phyloP scores from a whole-genome alignment of 1,284 basidiomycete genomes.

The Volvariella surrecta region DNA sequence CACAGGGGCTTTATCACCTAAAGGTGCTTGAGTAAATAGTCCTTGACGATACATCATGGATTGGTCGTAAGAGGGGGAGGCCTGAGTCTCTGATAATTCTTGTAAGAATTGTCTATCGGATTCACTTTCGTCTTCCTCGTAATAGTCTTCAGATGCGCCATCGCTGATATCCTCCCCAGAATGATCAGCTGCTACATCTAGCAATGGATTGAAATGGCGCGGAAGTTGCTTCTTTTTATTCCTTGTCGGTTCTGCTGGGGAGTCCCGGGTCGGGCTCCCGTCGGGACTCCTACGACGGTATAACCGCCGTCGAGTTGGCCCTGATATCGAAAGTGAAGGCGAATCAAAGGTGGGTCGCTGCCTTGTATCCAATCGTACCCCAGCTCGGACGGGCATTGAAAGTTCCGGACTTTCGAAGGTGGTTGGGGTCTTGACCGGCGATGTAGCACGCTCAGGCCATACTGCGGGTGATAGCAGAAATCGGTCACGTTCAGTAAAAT shows the following conservation, averaged over 20 bases:
- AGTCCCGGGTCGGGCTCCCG: slow-evolving; percentile 10
- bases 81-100: slow-evolving; percentile 62
- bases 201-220: slow-evolving; percentile 39
- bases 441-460: too few relatives aligned
- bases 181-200: slow-evolving; percentile 64
- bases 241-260: slow-evolving; percentile 4
- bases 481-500: too few relatives aligned
- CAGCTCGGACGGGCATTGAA: too few relatives aligned
- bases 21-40: slow-evolving; percentile 59
- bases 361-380: too few relatives aligned
- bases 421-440: too few relatives aligned
- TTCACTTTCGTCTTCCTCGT: slow-evolving; percentile 57
- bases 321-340: neutral
- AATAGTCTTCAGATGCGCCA: slow-evolving; percentile 43
- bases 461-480: too few relatives aligned
- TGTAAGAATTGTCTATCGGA: slow-evolving; percentile 64
- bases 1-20: slow-evolving; percentile 31
- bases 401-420: too few relatives aligned
- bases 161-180: slow-evolving; percentile 73
- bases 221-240: slow-evolving; percentile 26
- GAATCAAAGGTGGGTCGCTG: neutral
- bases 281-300: too few relatives aligned
- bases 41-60: slow-evolving; percentile 56
- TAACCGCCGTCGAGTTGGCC: slow-evolving; percentile 2
- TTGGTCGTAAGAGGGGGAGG: slow-evolving; percentile 71